Conservation (phyloP, 2,329 filamentous ascomycete genomes). For the Alternaria brassicicola region DNA sequence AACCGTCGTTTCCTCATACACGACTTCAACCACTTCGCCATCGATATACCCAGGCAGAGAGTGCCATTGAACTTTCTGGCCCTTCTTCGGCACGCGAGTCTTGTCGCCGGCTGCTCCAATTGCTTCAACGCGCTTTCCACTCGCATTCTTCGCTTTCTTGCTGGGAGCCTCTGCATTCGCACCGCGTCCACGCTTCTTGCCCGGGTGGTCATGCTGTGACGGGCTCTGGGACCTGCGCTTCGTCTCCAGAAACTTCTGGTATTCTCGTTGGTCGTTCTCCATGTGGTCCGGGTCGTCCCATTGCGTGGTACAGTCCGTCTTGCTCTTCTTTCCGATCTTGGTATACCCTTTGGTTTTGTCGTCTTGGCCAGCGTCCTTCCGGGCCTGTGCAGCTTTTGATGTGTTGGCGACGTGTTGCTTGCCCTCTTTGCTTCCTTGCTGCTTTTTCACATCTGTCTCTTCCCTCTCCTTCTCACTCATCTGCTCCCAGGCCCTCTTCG, state of each 20-base stretch:
- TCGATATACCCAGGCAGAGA: constrained; percentile 49
- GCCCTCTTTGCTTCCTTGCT: constrained; percentile 49
- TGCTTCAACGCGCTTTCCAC: constrained; percentile 28
- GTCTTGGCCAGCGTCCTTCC: constrained; percentile 5
- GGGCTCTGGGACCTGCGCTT: constrained; percentile 11
- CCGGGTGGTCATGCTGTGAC: constrained; percentile 8
- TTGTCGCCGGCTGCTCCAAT: constrained; percentile 36
- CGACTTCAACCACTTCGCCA: constrained; percentile 52
- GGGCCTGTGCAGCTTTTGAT: constrained; percentile 1
- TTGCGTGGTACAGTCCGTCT: constrained; percentile 40
- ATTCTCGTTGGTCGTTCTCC: constrained; percentile 32
- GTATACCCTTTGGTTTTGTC: background rate
- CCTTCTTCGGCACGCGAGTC: constrained; percentile 51
- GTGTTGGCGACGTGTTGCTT: constrained; percentile 13
- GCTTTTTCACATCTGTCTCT: constrained; percentile 54
- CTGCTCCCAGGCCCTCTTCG: constrained; percentile 57
- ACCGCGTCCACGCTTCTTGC: constrained; percentile 36
- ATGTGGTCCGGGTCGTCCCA: constrained; percentile 40
- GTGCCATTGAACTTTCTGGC: constrained; percentile 53
- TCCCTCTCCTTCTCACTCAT: constrained; percentile 49
- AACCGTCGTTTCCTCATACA: constrained; percentile 50
- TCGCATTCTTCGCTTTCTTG: constrained; percentile 46
- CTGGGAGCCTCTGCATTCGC: constrained; percentile 33
- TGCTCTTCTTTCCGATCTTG: constrained; percentile 29
- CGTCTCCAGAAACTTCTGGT: constrained; percentile 37